Evolutionary conservation across 2,329 filamentous ascomycete species (phyloP).

Genomic region (Arthrocladium fulminans): DNA sequence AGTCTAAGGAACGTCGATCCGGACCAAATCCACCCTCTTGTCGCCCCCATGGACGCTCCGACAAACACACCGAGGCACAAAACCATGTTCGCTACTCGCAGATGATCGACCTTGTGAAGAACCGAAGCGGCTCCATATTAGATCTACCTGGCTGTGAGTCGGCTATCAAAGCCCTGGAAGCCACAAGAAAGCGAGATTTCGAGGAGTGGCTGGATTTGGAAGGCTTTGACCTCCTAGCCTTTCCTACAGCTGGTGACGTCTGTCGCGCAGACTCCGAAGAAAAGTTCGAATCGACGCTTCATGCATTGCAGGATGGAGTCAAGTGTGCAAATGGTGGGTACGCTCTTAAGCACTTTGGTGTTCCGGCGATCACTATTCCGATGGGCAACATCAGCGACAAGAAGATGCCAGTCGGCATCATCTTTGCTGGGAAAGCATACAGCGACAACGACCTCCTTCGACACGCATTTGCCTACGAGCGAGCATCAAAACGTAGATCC

Average conservation of each 20-base stretch:
- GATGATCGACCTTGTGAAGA: slow-evolving; percentile 7
- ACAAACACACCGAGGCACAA: slow-evolving; percentile 9
- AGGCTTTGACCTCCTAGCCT: slow-evolving; percentile 36
- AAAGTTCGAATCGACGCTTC: slow-evolving; percentile 21
- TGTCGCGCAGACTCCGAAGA: slow-evolving; percentile 39
- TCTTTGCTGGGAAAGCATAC: slow-evolving; percentile 23
- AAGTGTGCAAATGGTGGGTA: slow-evolving; percentile 44
- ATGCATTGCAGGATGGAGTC: slow-evolving; percentile 41
- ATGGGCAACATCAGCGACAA: slow-evolving; percentile 24
- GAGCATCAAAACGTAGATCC: slow-evolving; percentile 7
- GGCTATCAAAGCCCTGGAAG: slow-evolving; percentile 12
- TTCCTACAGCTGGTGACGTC: slow-evolving; percentile 44
- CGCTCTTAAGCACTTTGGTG: slow-evolving; percentile 23
- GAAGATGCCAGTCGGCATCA: slow-evolving; percentile 25
- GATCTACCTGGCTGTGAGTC: slow-evolving; percentile 8
- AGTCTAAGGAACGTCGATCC: slow-evolving; percentile 35
- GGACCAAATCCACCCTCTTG: slow-evolving; percentile 33
- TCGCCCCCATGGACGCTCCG: slow-evolving; percentile 12
- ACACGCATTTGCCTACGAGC: slow-evolving; percentile 23
- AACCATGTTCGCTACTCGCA: slow-evolving; percentile 14
- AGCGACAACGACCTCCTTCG: slow-evolving; percentile 22
- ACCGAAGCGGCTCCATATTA: slow-evolving; percentile 10
- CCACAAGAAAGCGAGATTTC: slow-evolving; percentile 11
- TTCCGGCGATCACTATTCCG: slow-evolving; percentile 24
- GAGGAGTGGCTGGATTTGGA: slow-evolving; percentile 41